These are phyloP conservation scores for Amanita polypyramis DNA, from an alignment of 768 basidiomycete genomes.

Conservation along the genomic window DNA sequence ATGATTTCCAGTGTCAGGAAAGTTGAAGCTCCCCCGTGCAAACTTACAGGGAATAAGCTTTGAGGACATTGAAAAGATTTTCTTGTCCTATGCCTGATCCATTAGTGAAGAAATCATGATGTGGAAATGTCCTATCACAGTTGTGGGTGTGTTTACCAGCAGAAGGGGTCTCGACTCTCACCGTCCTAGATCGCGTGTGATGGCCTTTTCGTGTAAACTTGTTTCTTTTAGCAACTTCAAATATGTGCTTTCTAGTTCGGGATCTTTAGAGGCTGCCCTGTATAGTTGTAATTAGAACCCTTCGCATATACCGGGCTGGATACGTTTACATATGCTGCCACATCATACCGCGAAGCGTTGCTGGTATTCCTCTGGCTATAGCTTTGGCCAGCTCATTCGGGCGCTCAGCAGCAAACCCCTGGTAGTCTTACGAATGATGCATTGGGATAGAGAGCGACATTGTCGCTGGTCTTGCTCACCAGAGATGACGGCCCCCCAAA, in stretches of 20 bases:
- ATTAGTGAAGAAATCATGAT: slow-evolving; percentile 92
- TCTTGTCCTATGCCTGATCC: slow-evolving; percentile 95
- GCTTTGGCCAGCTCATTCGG: slow-evolving; percentile 77
- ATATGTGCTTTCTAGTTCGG: slow-evolving; percentile 76
- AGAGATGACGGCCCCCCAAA: slow-evolving; percentile 93
- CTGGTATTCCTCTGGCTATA: slow-evolving; percentile 88
- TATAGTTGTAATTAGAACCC: slow-evolving; percentile 7
- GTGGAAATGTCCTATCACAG: slow-evolving; percentile 75
- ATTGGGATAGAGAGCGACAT: slow-evolving; percentile 1
- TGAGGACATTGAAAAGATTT: slow-evolving; percentile 94
- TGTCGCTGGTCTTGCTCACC: slow-evolving; percentile 28
- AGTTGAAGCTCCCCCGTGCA: background rate
- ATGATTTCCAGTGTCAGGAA: slow-evolving; percentile 5
- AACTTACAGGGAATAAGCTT: slow-evolving; percentile 88
- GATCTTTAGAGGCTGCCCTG: slow-evolving; percentile 92
- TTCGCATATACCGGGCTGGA: slow-evolving; percentile 1
- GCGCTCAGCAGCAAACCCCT: slow-evolving; percentile 69
- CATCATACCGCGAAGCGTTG: slow-evolving; percentile 84
- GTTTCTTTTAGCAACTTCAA: slow-evolving; percentile 69
- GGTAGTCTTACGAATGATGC: slow-evolving; percentile 55
- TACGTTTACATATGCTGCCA: slow-evolving; percentile 82
- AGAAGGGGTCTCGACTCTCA: slow-evolving; percentile 18
- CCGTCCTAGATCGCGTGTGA: slow-evolving; percentile 86
- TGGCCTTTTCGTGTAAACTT: slow-evolving; percentile 90
- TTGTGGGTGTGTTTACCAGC: slow-evolving; percentile 6